phyloP scores from a whole-genome alignment of 306 rosid species.

The Begonia fuchsioides region DNA sequence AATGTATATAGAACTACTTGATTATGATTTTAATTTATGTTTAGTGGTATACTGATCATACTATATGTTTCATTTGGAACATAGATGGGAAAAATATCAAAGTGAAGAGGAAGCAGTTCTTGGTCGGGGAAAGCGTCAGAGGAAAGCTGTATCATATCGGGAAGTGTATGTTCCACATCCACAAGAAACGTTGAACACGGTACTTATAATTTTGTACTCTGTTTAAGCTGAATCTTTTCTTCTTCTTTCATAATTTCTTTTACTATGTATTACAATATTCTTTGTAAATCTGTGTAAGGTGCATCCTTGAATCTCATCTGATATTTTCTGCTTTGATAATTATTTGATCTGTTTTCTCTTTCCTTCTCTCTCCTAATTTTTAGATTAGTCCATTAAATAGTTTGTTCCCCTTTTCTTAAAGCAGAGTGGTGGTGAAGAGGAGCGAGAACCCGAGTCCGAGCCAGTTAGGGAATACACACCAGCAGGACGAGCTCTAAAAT shows the following conservation, averaged over 20 bases:
- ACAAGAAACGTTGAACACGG: constrained; percentile 67
- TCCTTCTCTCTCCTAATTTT: not conserved
- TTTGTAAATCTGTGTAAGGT: too few species aligned
- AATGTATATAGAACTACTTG: too few species aligned
- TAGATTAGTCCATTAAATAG: too few species aligned
- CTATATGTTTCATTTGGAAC: constrained; percentile 20
- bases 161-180: constrained; percentile 89
- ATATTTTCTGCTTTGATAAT: constrained; percentile 1
- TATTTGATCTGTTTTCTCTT: not conserved
- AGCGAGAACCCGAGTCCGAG: constrained; percentile 69
- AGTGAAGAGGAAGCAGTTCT: constrained; percentile 94
- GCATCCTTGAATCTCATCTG: too few species aligned
- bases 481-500: constrained; percentile 88
- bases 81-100: constrained; percentile 95
- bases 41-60: too few species aligned
- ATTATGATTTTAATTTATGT: too few species aligned
- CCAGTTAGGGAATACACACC: constrained; percentile 90
- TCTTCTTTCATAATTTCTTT: not conserved
- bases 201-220: constrained; percentile 13
- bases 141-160: constrained; percentile 94
- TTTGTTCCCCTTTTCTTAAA: not conserved
- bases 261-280: too few species aligned
- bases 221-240: not conserved
- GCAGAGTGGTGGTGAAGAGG: constrained; percentile 85
- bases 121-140: constrained; percentile 94